Evolutionary conservation across 2,329 filamentous ascomycete species (phyloP), one percentile per base, ranked within the genome.

Genomic region (Aspergillus flavus): DNA sequence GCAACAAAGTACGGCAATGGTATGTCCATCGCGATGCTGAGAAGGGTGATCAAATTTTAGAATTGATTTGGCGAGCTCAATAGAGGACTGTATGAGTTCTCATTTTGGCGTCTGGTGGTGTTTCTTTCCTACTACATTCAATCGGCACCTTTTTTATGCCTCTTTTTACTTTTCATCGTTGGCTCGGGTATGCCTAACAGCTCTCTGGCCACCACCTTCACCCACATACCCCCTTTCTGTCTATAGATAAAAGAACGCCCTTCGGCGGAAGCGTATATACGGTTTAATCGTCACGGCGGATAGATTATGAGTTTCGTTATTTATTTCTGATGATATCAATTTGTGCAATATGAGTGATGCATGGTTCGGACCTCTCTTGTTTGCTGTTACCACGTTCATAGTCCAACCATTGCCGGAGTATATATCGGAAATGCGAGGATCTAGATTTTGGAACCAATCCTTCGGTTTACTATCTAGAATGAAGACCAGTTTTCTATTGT

Each of bases 1-100:
- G 72, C 3, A 80, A 80, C 30, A 76, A 76, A 52, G 76, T 88
- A 9, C 80, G 81, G n/a, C 86, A 89, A 71, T 77, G 85, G 55
- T 88, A 87, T 63, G 76, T 88, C 9, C 79, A 81, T 66, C 77
- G 79, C 34, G 79, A 82, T 23, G 68, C 79, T 39, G 73, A 76
- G 48, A 65, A 74, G 11, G 71, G 73, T 7, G 80, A 79, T 41
- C 78, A 82, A 61, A 70, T 81, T 14, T 57, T 80, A 30, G 78
- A 80, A 59, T 69, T 80, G 59, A 70, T 77, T 32, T 80, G 78
- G 78, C 73, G 71, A 36, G 57, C 48, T 50, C 64, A 59, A 34
- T 68, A 63, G 61, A 61, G 19, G 36, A 32, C 48, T 34, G 21
- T 21, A 19, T n/a, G 48, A 21, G 19, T 32, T 28, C 21, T 23